These are phyloP conservation scores for Podospora pseudocomata DNA, from an alignment of 495 filamentous ascomycete genomes.

Conservation along the genomic window DNA sequence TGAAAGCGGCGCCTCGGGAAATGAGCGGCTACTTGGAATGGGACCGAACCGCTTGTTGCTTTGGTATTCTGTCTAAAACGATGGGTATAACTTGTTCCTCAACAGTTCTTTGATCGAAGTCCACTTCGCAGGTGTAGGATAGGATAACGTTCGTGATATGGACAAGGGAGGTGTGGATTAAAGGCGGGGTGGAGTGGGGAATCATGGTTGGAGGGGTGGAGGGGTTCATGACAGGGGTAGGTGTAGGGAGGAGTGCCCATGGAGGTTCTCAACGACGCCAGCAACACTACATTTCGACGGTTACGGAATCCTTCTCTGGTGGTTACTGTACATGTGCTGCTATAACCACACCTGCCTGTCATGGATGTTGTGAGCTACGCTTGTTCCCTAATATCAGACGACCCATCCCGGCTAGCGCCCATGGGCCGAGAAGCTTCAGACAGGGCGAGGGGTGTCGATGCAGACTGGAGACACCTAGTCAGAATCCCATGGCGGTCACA, in stretches of 20 bases:
- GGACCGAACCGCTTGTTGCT: conserved; percentile 3
- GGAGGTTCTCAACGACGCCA: not conserved
- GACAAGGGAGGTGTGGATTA: not conserved
- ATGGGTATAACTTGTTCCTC: not conserved
- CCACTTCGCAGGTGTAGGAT: not conserved
- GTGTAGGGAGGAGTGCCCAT: not conserved
- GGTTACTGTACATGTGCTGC: not conserved
- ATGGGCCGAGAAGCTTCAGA: not conserved
- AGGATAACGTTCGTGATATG: not conserved
- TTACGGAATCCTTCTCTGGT: not conserved
- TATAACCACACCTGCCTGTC: not conserved
- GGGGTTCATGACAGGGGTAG: not conserved
- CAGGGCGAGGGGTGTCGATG: not conserved
- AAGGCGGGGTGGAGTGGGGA: not conserved
- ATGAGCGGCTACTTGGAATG: conserved; percentile 13
- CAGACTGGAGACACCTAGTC: no score
- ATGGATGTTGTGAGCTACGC: not conserved
- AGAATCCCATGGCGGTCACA: no score
- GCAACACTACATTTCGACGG: not conserved
- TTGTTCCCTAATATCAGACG: not conserved
- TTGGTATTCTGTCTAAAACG: not conserved
- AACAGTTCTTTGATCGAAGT: not conserved
- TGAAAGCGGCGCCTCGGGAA: conserved; percentile 22
- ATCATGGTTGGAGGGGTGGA: not conserved
- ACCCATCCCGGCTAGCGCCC: not conserved